Evolutionary conservation across 805 yeast species (phyloP), one percentile per base, ranked within the genome.

Genomic region (Candida nemodendra): DNA sequence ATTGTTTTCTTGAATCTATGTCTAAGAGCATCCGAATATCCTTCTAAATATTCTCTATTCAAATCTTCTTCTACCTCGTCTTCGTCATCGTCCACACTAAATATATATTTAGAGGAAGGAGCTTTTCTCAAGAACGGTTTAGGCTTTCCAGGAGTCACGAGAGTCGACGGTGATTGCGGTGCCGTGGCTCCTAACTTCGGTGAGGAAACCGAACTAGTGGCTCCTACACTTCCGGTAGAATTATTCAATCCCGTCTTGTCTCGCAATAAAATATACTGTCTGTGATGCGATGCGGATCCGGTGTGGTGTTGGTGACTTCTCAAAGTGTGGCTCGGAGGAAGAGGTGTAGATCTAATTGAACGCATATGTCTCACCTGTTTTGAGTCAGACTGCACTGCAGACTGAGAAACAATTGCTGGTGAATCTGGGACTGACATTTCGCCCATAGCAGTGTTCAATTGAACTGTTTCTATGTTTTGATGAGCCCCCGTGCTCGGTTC

Each of bases 71-170:
- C 83, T 13, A 80, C 71, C 45, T 86, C 95, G 45, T 77, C 76
- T 29, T 84, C 76, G 51, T 83, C 88, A 58, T 87, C 95, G 56
- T 87, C 95, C 0, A 86, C 95, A 24, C 89, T 79, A 56, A 81
- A 87, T 0, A 84, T 66, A 39, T 63, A 64, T 38, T 56, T 58
- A 2, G 61, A 38, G 4, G 60, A 53, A 2, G 63, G 50, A 17
- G 56, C 54, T 30, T 58, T 59, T 30, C 51, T 47, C 1, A 57
- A 33, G 17, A 25, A 50, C 6, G 60, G 60, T 29, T 32, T 48
- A 2, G 57, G 53, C 29, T 48, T 53, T 4, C 42, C 42, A 4
- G 50, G 38, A 5, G 31, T 17, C 19, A 35, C 4, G 11, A 36
- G 24, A 9, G 38, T 9, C 11, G 24, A 9, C 1, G 27, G 24